Percentiles rank a stretch among this genome's conserved stretches.
These are phyloP conservation scores for Aspergillus nidulans DNA, from an alignment of 495 filamentous ascomycete genomes.

Conservation along the genomic window DNA sequence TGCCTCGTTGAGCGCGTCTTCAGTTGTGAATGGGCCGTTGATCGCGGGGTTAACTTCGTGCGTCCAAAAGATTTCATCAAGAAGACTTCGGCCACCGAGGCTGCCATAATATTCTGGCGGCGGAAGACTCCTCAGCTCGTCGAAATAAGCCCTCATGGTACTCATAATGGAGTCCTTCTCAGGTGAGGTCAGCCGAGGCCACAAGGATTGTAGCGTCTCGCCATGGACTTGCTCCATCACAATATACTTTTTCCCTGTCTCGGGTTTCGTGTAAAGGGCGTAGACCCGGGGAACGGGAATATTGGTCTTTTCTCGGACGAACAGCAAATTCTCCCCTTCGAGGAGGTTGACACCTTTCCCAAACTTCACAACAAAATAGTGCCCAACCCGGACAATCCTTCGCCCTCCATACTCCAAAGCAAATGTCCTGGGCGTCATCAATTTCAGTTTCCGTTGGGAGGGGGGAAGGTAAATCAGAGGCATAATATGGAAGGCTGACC, in stretches of 20 bases:
- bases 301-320: conserved; percentile 26
- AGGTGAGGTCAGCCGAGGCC: conserved; percentile 22
- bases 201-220: conserved; percentile 26
- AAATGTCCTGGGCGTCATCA: conserved; percentile 21
- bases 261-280: conserved; percentile 26
- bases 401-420: conserved; percentile 18
- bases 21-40: conserved; percentile 31
- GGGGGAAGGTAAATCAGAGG: conserved; percentile 19
- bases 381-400: conserved; percentile 23
- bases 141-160: conserved; percentile 26
- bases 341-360: conserved; percentile 24
- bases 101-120: conserved; percentile 27
- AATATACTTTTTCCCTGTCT: conserved; percentile 29
- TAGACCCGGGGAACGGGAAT: conserved; percentile 34
- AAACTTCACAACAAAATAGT: conserved; percentile 38
- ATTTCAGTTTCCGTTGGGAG: conserved; percentile 26
- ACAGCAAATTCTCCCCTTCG: conserved; percentile 40
- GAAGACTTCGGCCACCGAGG: conserved; percentile 25
- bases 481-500: conserved; percentile 10
- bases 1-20: conserved; percentile 26
- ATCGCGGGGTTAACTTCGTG: conserved; percentile 18
- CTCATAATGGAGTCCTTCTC: conserved; percentile 27
- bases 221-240: conserved; percentile 36
- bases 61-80: conserved; percentile 27
- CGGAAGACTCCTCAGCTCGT: conserved; percentile 31